These are phyloP conservation scores for Gossypium aridum DNA, from an alignment of 441 rosid genomes.

Conservation along the genomic window DNA sequence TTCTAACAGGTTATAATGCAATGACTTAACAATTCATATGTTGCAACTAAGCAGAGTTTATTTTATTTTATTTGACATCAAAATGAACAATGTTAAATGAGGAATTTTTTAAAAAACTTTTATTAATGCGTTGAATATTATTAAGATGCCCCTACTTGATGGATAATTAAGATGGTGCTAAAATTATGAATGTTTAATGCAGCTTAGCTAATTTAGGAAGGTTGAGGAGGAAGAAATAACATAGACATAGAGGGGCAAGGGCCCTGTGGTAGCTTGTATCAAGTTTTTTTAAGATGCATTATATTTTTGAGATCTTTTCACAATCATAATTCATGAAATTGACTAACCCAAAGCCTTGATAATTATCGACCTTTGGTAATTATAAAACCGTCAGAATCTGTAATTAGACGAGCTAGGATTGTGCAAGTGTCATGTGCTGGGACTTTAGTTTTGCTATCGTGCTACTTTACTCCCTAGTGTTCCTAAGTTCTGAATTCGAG, in stretches of 20 bases:
- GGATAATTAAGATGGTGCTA: background rate
- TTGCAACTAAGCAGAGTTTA: background rate
- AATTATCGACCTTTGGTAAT: background rate
- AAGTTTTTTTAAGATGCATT: background rate
- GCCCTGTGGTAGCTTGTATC: background rate
- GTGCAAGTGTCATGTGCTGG: background rate
- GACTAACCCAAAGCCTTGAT: background rate
- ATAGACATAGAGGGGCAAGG: background rate
- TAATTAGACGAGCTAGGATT: background rate
- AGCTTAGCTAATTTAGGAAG: background rate
- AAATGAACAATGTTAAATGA: background rate
- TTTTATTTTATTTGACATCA: background rate
- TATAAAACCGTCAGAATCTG: background rate
- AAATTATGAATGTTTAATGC: background rate
- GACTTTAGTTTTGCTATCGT: background rate
- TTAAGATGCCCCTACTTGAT: background rate
- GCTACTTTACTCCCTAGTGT: slow-evolving; percentile 7
- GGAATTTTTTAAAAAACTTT: background rate
- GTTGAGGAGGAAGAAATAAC: background rate
- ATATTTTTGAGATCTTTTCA: background rate
- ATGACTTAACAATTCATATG: background rate
- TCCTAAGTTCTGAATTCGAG: slow-evolving; percentile 34
- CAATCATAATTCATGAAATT: background rate
- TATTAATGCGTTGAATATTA: background rate
- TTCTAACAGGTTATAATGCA: background rate